Conservation (phyloP, 75 land plant species). For the Selaginella tamariscina region DNA sequence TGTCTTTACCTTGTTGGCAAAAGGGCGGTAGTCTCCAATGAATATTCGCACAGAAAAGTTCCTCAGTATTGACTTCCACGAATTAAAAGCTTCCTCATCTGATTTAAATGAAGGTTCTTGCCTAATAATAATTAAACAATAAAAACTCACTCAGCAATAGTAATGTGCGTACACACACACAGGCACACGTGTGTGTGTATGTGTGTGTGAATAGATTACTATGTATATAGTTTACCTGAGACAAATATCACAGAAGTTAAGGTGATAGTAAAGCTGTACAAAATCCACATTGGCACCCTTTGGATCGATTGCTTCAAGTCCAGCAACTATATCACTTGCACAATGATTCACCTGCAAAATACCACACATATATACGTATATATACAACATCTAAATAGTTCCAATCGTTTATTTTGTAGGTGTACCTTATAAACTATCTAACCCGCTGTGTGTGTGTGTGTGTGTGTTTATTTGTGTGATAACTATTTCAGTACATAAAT, state of each 20-base stretch:
- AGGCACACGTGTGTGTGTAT: too few species aligned
- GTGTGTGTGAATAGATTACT: too few species aligned
- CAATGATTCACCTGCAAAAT: neutral
- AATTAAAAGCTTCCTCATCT: neutral
- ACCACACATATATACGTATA: neutral
- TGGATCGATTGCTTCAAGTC: neutral
- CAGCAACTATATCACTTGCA: neutral
- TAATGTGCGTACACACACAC: too few species aligned
- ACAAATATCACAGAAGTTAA: neutral
- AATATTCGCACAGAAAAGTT: neutral
- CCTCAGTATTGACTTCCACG: neutral
- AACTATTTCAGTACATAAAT: neutral
- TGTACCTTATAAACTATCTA: neutral
- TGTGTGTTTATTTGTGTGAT: neutral
- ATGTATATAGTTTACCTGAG: too few species aligned
- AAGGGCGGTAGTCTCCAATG: neutral
- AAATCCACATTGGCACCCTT: neutral
- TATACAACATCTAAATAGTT: too few species aligned
- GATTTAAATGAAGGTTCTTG: neutral
- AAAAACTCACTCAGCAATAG: too few species aligned
- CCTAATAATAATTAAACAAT: too few species aligned
- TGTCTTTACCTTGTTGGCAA: neutral
- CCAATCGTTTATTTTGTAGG: neutral
- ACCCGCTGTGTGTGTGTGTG: too few species aligned
- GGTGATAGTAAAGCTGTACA: neutral